These are phyloP conservation scores for Ganoderma resinaceum DNA, from an alignment of 1,284 basidiomycete species.

Conservation along the genomic window DNA sequence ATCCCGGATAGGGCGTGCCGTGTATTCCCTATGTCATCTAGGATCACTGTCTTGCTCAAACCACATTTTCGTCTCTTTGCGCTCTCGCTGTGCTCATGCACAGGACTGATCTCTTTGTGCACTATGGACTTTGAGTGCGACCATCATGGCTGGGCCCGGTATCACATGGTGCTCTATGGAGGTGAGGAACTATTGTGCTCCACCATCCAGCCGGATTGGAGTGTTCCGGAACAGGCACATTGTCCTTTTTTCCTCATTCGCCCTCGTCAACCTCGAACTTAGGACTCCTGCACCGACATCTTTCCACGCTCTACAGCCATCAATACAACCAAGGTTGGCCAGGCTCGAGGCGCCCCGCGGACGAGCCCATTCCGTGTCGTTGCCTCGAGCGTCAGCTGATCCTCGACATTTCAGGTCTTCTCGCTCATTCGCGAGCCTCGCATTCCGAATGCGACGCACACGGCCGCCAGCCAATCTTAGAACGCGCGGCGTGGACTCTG, in stretches of 20 bases:
- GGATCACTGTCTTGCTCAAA: neutral
- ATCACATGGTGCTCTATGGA: neutral
- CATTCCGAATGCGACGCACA: slow-evolving; percentile 6
- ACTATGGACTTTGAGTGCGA: neutral
- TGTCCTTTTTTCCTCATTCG: neutral
- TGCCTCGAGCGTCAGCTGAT: slow-evolving; percentile 1
- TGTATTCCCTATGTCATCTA: neutral
- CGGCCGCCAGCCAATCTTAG: slow-evolving; percentile 11
- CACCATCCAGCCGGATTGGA: neutral
- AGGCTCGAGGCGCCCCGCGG: slow-evolving; percentile 22
- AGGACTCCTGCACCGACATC: slow-evolving; percentile 5
- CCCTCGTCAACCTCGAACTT: neutral
- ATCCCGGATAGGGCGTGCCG: neutral
- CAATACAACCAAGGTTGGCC: slow-evolving; percentile 4
- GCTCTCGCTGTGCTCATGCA: neutral
- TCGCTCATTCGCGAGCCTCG: slow-evolving; percentile 18
- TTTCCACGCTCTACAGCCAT: slow-evolving; percentile 10
- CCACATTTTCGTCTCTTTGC: neutral
- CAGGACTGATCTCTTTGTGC: neutral
- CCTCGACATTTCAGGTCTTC: slow-evolving; percentile 9
- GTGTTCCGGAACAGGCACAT: slow-evolving; percentile 4
- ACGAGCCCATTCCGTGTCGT: slow-evolving; percentile 7
- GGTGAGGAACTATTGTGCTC: neutral
- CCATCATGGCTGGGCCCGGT: neutral
- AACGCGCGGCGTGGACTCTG: neutral